Evolutionary conservation across 495 filamentous ascomycete genomes (phyloP), one percentile per base, ranked within the genome.

Genomic region (Penicillium steckii): DNA sequence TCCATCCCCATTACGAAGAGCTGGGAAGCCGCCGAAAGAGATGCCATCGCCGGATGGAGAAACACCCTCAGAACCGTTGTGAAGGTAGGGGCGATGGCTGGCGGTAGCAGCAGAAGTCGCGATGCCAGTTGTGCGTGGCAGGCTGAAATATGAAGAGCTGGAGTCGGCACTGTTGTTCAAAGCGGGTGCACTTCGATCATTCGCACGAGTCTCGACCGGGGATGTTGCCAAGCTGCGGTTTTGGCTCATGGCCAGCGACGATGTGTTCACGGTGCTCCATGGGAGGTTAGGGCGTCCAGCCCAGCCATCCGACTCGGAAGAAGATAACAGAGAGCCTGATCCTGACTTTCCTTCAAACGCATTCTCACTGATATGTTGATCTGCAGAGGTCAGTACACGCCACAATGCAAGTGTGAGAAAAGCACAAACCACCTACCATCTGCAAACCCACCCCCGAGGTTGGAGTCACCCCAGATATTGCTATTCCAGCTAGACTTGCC

Each of bases 281-380:
- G 79, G 75, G 3, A 74, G 53, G 32, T 72, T 77, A 26, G 74
- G 65, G 13, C 73, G 72, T 23, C 62, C 59, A 59, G 58, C 70
- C 79, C 78, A 82, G 26, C 67, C 68, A 59, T 90, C 85, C 1
- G 82, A 79, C 57, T 86, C 84, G 1, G 86, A 88, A 2, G 83
- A 77, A 2, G 81, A 74, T 35, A 87, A 64, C 24, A 90, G 64
- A 26, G 86, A 86, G 22, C 84, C 76, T 2, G 86, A 89, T 21
- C 87, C 86, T 24, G 80, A 78, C 56, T 83, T 81, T 6, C 71
- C 74, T 53, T 82, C 77, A 27, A 71, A 70, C 9, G 57, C 64
- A 15, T 50, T 54, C 1, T 74, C 64, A 33, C 56, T 21, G 9
- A 59, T 57, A 46, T 65, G 59, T 60, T 72, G 61, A 24, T 72